These are phyloP conservation scores for Avicennia marina DNA, from an alignment of 257 asterid genomes.

Conservation along the genomic window DNA sequence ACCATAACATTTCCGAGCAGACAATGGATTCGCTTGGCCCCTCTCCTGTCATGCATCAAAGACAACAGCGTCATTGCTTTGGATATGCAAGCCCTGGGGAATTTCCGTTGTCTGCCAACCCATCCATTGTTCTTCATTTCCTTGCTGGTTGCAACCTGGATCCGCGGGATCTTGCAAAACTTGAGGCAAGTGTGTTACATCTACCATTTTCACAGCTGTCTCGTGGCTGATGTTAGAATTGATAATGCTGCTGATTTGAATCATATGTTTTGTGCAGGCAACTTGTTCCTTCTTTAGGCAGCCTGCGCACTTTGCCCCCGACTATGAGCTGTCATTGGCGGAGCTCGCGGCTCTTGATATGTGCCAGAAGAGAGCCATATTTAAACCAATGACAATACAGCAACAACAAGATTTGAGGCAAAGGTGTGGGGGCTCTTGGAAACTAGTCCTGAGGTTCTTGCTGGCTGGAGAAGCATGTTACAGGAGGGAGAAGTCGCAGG, in stretches of 20 bases:
- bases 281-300: constrained; percentile 89
- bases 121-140: constrained; percentile 91
- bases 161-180: constrained; percentile 89
- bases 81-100: constrained; percentile 88
- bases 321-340: constrained; percentile 74
- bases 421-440: constrained; percentile 95
- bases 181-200: constrained; percentile 74
- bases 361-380: constrained; percentile 91
- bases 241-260: constrained; percentile 79
- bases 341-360: constrained; percentile 98
- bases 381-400: constrained; percentile 75
- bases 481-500: constrained; percentile 92
- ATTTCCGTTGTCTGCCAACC: constrained; percentile 92
- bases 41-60: constrained; percentile 45
- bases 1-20: constrained; percentile 67
- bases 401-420: constrained; percentile 55
- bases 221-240: constrained; percentile 25
- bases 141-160: constrained; percentile 83
- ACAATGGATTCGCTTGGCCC: constrained; percentile 44
- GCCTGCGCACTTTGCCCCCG: constrained; percentile 87
- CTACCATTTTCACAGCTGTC: neutral
- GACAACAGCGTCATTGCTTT: constrained; percentile 75
- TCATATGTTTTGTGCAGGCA: constrained; percentile 53
- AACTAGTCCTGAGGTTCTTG: constrained; percentile 80
- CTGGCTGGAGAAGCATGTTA: constrained; percentile 91